Percentiles rank a stretch among this genome's conserved stretches.
Evolutionary conservation across 169 alveolate species (phyloP).

Genomic region (Eimeria brunetti): DNA sequence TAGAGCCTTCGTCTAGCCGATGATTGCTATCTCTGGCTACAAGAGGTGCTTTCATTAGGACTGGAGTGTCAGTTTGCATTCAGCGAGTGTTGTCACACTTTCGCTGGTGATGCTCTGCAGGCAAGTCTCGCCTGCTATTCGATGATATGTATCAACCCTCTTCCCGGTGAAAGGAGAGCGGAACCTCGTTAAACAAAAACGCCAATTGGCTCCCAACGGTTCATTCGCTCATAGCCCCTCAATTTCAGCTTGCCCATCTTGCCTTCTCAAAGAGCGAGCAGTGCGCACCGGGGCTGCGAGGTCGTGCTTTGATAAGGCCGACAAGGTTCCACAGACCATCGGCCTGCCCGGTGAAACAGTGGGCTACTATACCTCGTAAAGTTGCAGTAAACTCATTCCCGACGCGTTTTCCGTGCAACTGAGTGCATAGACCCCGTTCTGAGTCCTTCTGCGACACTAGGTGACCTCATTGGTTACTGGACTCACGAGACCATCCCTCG

Average conservation of each 20-base stretch:
- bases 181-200: not conserved
- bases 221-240: not conserved
- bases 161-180: not conserved
- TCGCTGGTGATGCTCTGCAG: not conserved
- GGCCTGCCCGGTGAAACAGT: conserved; percentile 44
- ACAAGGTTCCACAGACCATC: conserved; percentile 4
- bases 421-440: not conserved
- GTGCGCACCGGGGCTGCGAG: conserved; percentile 66
- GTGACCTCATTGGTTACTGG: conserved; percentile 21
- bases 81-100: not conserved
- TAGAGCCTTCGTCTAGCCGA: not conserved
- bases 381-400: not conserved
- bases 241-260: not conserved
- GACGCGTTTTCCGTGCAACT: not conserved
- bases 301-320: conserved; percentile 9
- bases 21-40: not conserved
- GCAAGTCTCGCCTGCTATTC: not conserved
- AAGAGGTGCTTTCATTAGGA: not conserved
- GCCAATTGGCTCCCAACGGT: not conserved
- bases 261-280: conserved; percentile 20
- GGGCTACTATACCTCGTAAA: not conserved
- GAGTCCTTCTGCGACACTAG: not conserved
- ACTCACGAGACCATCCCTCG: not conserved
- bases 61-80: not conserved
- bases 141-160: not conserved